Evolutionary conservation across 306 rosid genomes (phyloP).

Genomic region (Lathyrus oleraceus): DNA sequence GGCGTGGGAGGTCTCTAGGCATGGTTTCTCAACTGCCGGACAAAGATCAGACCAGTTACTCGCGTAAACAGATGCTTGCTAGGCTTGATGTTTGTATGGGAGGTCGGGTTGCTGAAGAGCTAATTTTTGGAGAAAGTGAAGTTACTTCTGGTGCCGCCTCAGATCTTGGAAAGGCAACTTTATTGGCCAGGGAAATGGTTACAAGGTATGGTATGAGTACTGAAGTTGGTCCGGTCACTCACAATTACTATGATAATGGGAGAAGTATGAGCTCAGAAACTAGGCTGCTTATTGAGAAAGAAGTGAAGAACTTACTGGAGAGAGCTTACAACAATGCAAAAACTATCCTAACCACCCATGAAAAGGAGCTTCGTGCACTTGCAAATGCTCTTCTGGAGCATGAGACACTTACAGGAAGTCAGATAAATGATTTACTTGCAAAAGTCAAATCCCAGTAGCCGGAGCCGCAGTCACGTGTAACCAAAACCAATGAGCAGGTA

Average conservation of each 20-base stretch:
- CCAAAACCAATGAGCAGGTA: conserved; percentile 24
- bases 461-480: conserved; percentile 41
- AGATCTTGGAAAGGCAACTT: conserved; percentile 68
- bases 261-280: conserved; percentile 93
- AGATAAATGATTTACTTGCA: conserved; percentile 63
- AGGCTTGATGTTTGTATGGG: conserved; percentile 82
- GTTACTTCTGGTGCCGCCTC: conserved; percentile 76
- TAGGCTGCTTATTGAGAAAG: conserved; percentile 83
- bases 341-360: conserved; percentile 69
- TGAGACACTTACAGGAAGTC: conserved; percentile 78
- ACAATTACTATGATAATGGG: conserved; percentile 70
- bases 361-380: conserved; percentile 76
- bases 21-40: conserved; percentile 83
- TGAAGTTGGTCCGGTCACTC: conserved; percentile 72
- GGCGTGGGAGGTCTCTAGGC: conserved; percentile 83
- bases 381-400: conserved; percentile 76
- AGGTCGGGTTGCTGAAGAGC: conserved; percentile 90
- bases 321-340: conserved; percentile 82
- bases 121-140: conserved; percentile 80
- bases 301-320: conserved; percentile 64
- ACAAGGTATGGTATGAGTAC: conserved; percentile 86
- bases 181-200: conserved; percentile 76
- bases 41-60: conserved; percentile 61
- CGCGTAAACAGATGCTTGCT: conserved; percentile 85
- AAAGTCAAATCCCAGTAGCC: conserved; percentile 53